Percentiles rank a stretch among this genome's conserved stretches.
phyloP scores from a whole-genome alignment of 2,329 filamentous ascomycete genomes.

The Passalora sequoiae region DNA sequence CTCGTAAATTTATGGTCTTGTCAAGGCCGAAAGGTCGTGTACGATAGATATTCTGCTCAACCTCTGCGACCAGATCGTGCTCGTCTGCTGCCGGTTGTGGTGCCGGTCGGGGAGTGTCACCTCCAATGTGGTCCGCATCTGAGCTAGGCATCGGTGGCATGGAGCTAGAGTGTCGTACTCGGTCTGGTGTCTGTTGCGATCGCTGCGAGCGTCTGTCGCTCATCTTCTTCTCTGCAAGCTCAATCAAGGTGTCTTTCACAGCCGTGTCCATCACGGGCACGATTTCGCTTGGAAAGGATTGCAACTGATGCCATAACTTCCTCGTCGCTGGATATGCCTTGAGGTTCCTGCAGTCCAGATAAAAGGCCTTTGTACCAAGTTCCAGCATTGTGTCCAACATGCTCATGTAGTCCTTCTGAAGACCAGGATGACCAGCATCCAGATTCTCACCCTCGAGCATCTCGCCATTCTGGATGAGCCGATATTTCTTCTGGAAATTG shows the following conservation, averaged over 20 bases:
- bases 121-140: constrained; percentile 51
- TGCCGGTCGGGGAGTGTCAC: constrained; percentile 34
- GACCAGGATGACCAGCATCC: constrained; percentile 61
- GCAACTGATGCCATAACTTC: constrained; percentile 92
- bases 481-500: constrained; percentile 90
- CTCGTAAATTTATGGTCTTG: constrained; percentile 80
- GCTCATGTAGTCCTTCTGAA: constrained; percentile 75
- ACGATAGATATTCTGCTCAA: constrained; percentile 73
- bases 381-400: constrained; percentile 88
- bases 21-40: constrained; percentile 88
- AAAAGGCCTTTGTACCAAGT: constrained; percentile 75
- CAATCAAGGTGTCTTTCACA: constrained; percentile 88
- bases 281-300: constrained; percentile 92
- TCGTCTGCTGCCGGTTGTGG: constrained; percentile 36
- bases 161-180: constrained; percentile 56
- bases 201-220: constrained; percentile 51
- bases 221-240: constrained; percentile 77
- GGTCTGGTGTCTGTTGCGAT: constrained; percentile 26
- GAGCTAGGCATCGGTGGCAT: constrained; percentile 75
- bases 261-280: constrained; percentile 94
- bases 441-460: constrained; percentile 66
- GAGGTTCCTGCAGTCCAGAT: constrained; percentile 81
- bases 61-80: constrained; percentile 69
- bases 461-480: constrained; percentile 83
- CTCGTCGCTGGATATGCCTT: constrained; percentile 87